A percentile compares a stretch with the other conserved stretches of the same genome.
These are phyloP conservation scores for Albugo candida DNA, from an alignment of 352 stramenopile genomes.

Conservation along the genomic window DNA sequence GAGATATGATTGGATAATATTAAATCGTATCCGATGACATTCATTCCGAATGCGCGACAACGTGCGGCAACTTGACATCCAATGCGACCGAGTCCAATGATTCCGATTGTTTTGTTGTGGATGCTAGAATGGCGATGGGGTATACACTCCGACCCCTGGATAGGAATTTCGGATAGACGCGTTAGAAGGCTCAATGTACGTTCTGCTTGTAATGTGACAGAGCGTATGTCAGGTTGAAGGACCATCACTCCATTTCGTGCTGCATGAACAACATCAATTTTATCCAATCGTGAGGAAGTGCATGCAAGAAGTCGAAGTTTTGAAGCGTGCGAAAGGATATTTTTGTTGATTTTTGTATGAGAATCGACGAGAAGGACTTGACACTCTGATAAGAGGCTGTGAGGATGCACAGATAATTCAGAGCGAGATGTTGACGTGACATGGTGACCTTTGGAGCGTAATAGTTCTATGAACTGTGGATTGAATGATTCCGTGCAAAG, in stretches of 20 bases:
- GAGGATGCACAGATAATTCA: constrained; percentile 25
- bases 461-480: constrained; percentile 50
- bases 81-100: constrained; percentile 90
- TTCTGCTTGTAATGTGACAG: constrained; percentile 90
- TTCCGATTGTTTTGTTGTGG: constrained; percentile 83
- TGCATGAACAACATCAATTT: constrained; percentile 83
- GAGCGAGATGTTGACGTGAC: constrained; percentile 48
- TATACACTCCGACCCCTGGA: not conserved
- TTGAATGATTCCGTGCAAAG: constrained; percentile 80
- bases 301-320: constrained; percentile 72
- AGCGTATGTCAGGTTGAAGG: constrained; percentile 91
- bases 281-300: constrained; percentile 84
- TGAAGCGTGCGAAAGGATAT: constrained; percentile 36
- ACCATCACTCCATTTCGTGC: constrained; percentile 87
- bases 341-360: constrained; percentile 51
- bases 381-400: constrained; percentile 46
- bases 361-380: constrained; percentile 81
- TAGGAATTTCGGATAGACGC: constrained; percentile 24
- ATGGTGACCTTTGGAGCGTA: constrained; percentile 62
- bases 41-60: constrained; percentile 87
- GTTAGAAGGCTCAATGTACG: constrained; percentile 85
- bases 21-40: constrained; percentile 85
- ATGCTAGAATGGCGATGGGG: constrained; percentile 39
- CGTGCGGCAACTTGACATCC: constrained; percentile 84
- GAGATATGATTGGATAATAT: constrained; percentile 79